phyloP scores from a whole-genome alignment of 495 filamentous ascomycete genomes.

The Penicillium lagena region DNA sequence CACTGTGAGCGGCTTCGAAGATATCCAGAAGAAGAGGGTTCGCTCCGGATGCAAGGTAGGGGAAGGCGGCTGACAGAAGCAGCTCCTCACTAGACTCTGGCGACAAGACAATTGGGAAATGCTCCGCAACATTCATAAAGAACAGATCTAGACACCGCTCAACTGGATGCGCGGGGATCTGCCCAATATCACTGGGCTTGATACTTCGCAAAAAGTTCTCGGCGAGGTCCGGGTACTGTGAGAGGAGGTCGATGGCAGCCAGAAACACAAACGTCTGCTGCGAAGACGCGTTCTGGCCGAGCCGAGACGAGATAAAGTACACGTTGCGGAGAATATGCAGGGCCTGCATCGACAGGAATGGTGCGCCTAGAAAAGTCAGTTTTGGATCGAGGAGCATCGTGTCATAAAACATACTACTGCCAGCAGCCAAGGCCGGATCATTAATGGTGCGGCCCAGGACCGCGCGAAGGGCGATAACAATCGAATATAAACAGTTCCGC shows the following conservation, averaged over 20 bases:
- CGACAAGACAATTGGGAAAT: constrained; percentile 68
- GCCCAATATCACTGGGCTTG: constrained; percentile 48
- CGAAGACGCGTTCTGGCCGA: constrained; percentile 66
- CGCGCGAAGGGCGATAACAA: constrained; percentile 69
- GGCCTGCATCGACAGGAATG: constrained; percentile 66
- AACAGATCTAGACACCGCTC: constrained; percentile 79
- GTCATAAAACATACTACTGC: constrained; percentile 40
- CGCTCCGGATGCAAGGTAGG: constrained; percentile 66
- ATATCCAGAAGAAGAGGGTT: constrained; percentile 63
- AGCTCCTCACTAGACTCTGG: constrained; percentile 62
- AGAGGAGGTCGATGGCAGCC: constrained; percentile 81
- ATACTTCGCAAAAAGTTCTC: constrained; percentile 65
- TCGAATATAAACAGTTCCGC: constrained; percentile 71
- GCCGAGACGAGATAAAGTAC: constrained; percentile 79
- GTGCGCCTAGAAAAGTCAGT: constrained; percentile 41
- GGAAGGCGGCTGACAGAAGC: constrained; percentile 64
- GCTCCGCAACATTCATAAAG: constrained; percentile 86
- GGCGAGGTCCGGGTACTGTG: constrained; percentile 62
- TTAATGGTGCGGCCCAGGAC: constrained; percentile 62
- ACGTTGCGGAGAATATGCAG: constrained; percentile 76
- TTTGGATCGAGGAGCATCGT: background rate
- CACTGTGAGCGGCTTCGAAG: constrained; percentile 88
- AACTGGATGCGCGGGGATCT: constrained; percentile 67
- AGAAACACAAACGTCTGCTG: constrained; percentile 82
- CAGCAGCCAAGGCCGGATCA: constrained; percentile 45